Percentiles rank a stretch among this genome's conserved stretches.
phyloP scores from a whole-genome alignment of 192 early-diverging fungal genomes.

The Neocallimastix lanati region DNA sequence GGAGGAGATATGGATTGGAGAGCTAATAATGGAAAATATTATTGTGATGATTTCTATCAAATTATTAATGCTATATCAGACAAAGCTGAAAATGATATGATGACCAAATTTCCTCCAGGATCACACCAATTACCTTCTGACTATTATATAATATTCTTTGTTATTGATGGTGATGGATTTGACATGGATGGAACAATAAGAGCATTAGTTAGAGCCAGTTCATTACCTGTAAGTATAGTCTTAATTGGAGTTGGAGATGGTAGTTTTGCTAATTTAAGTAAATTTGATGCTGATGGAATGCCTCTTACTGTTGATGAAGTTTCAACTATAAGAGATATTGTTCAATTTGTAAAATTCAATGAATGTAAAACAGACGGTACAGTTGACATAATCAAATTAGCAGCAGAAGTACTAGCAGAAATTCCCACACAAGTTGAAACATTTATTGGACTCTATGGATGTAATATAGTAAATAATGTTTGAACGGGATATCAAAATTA shows the following conservation, averaged over 20 bases:
- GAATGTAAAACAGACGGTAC: not conserved
- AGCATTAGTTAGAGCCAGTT: not conserved
- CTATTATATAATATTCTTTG: not conserved
- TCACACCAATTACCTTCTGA: not conserved
- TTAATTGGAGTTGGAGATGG: not conserved
- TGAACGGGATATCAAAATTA: no score
- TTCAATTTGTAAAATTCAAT: not conserved
- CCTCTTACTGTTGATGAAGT: not conserved
- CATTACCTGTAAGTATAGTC: not conserved
- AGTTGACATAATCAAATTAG: not conserved
- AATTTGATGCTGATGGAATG: not conserved
- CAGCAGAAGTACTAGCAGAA: not conserved
- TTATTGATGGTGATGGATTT: not conserved
- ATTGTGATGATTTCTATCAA: not conserved
- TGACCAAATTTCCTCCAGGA: not conserved
- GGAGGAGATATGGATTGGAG: not conserved
- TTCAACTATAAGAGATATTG: not conserved
- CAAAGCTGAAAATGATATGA: not conserved
- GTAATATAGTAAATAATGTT: no score
- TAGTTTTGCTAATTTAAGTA: not conserved
- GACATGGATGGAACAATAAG: not conserved
- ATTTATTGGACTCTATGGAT: not conserved
- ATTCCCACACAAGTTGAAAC: not conserved
- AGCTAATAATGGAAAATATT: not conserved
- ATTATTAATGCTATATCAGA: not conserved